Conservation (phyloP, 2,329 filamentous ascomycete species). For the Diaporthe batatas region DNA sequence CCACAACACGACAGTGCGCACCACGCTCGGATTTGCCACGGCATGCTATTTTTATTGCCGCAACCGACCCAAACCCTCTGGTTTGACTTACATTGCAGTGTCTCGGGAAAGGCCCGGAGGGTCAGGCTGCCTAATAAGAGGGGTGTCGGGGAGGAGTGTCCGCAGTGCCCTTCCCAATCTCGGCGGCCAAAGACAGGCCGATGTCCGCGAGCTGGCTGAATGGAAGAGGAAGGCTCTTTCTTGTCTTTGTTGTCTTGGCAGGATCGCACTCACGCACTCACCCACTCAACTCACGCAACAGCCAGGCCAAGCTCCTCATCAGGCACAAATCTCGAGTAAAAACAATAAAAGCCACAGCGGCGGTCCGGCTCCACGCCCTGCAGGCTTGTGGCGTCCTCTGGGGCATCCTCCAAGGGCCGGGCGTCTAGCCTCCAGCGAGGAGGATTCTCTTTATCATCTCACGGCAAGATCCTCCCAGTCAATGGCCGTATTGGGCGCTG, state of each 20-base stretch:
- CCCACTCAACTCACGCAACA: constrained; percentile 3
- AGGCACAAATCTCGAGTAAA: neutral
- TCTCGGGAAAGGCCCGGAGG: constrained; percentile 16
- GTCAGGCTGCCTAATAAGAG: constrained; percentile 8
- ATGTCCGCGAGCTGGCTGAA: neutral
- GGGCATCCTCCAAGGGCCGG: neutral
- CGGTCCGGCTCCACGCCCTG: neutral
- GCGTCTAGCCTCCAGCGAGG: constrained; percentile 20
- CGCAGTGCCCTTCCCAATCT: constrained; percentile 20
- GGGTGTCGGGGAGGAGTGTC: neutral
- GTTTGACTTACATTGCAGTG: constrained; percentile 24
- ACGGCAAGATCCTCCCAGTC: neutral
- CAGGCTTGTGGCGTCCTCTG: constrained; percentile 12
- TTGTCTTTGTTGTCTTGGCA: neutral
- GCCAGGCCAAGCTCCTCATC: neutral
- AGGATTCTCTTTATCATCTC: constrained; percentile 20
- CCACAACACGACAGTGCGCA: neutral
- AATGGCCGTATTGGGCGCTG: constrained; percentile 17
- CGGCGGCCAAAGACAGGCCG: constrained; percentile 25
- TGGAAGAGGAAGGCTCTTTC: neutral
- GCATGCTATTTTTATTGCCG: neutral
- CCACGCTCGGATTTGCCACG: neutral
- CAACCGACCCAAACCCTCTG: constrained; percentile 1
- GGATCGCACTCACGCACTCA: neutral
- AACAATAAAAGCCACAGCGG: constrained; percentile 14